Base-by-base conservation (phyloP, 208 protist species). In the Wallacemonas sp. region DNA sequence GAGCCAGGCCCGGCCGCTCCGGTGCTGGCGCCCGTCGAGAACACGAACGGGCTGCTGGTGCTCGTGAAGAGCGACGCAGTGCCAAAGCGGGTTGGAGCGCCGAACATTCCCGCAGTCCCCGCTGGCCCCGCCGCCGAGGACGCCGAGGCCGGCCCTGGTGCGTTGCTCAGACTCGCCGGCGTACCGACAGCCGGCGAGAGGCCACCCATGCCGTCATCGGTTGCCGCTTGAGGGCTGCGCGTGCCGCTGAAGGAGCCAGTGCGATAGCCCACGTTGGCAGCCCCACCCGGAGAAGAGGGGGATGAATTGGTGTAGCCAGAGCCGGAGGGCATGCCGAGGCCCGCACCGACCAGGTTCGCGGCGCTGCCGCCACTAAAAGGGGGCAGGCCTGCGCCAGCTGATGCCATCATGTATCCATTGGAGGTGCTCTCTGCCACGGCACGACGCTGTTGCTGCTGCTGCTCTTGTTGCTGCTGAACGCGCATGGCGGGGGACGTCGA, bases 321-420 rank as follows among this genome's bases (percentile, higher is more conserved):
- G 17, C 5, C 22, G 17, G 44, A 26, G 17, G 44, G 5, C 44
- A 28, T n/a, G n/a, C n/a, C n/a, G n/a, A n/a, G n/a, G n/a, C n/a
- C n/a, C n/a, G n/a, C n/a, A n/a, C n/a, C n/a, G n/a, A n/a, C n/a
- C n/a, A n/a, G n/a, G n/a, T n/a, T 21, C 59, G 49, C 49, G 54
- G 41, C 66, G 56, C 58, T 58, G 71, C 38, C 26, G 71, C 54
- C 60, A 58, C 70, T 49, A 49, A 66, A 54, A 22, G 68, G 51
- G 27, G 24, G 47, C 21, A 62, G 39, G 24, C 39, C 41, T 26
- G 53, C 45, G 38, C 8, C 38, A 49, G 0, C 31, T 33, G 28
- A 71, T 41, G 21, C 60, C 30, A 39, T 9, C 44, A 28, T 24
- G 56, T 31, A 64, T 8, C 38, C 38, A 42, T 64, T 64, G 3